These are phyloP conservation scores for Annulohypoxylon maeteangense DNA, from an alignment of 495 filamentous ascomycete genomes.

Conservation along the genomic window DNA sequence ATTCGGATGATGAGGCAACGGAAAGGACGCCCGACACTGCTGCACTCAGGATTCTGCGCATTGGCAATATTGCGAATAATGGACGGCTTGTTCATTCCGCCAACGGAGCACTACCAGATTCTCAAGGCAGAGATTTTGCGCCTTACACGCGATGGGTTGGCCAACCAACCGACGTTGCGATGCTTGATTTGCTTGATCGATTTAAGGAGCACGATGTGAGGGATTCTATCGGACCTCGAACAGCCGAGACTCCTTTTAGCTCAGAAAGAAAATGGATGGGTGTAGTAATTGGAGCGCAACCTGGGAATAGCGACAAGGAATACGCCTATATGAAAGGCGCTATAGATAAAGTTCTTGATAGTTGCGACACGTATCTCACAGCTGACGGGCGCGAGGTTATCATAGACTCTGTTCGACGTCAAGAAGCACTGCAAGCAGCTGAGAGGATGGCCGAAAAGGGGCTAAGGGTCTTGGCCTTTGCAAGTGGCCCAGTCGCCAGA, in stretches of 20 bases:
- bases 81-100: slow-evolving; percentile 79
- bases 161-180: slow-evolving; percentile 95
- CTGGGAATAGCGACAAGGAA: slow-evolving; percentile 65
- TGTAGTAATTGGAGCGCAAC: slow-evolving; percentile 76
- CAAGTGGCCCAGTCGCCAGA: slow-evolving; percentile 71
- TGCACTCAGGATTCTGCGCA: slow-evolving; percentile 80
- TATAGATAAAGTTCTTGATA: slow-evolving; percentile 83
- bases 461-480: slow-evolving; percentile 91
- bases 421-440: slow-evolving; percentile 81
- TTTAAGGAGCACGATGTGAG: slow-evolving; percentile 92
- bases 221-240: slow-evolving; percentile 79
- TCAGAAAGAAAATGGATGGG: slow-evolving; percentile 99
- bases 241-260: slow-evolving; percentile 90
- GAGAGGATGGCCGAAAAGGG: slow-evolving; percentile 92
- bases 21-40: slow-evolving; percentile 73
- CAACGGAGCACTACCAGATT: slow-evolving; percentile 80
- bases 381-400: slow-evolving; percentile 88
- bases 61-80: slow-evolving; percentile 97
- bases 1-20: slow-evolving; percentile 71
- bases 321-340: slow-evolving; percentile 95
- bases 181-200: slow-evolving; percentile 89
- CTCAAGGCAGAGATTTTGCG: slow-evolving; percentile 67
- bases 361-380: slow-evolving; percentile 91
- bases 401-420: slow-evolving; percentile 78
- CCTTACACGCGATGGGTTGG: slow-evolving; percentile 91